These are phyloP conservation scores for Agaricales sp. DNA, from an alignment of 1,284 basidiomycete species.

Conservation along the genomic window DNA sequence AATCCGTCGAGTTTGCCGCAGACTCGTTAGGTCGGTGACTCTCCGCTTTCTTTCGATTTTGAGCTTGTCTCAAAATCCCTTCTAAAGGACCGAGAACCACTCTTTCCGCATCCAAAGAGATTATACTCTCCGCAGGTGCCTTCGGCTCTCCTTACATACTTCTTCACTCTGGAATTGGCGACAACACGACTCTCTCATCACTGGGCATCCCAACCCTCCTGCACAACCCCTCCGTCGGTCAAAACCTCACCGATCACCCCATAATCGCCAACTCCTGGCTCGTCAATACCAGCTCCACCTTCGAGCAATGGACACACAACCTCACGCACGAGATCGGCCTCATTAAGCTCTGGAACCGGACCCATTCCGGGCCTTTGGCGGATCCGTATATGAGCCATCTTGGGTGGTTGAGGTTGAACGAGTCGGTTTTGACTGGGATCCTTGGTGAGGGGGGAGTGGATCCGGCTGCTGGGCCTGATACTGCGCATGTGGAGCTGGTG, in stretches of 20 bases:
- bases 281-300: constrained; percentile 20
- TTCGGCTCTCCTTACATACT: constrained; percentile 33
- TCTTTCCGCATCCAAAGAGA: constrained; percentile 24
- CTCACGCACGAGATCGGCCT: constrained; percentile 12
- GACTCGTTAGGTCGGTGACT: not conserved
- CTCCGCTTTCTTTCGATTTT: not conserved
- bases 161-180: constrained; percentile 36
- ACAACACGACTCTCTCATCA: constrained; percentile 15
- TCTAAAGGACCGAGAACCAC: no score
- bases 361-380: constrained; percentile 16
- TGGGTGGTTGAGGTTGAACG: constrained; percentile 7
- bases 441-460: constrained; percentile 11
- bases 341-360: constrained; percentile 18
- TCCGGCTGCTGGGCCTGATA: constrained; percentile 4
- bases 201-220: constrained; percentile 15
- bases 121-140: constrained; percentile 35
- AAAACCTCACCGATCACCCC: constrained; percentile 6
- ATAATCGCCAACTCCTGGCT: constrained; percentile 20
- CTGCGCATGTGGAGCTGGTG: constrained; percentile 15
- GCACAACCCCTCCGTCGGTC: not conserved
- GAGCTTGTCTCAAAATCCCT: not conserved
- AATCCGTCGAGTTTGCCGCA: not conserved
- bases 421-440: no score
- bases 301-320: constrained; percentile 15
- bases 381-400: not conserved